Evolutionary conservation across 2,329 filamentous ascomycete genomes (phyloP).

Genomic region (Fusarium sublunatum): DNA sequence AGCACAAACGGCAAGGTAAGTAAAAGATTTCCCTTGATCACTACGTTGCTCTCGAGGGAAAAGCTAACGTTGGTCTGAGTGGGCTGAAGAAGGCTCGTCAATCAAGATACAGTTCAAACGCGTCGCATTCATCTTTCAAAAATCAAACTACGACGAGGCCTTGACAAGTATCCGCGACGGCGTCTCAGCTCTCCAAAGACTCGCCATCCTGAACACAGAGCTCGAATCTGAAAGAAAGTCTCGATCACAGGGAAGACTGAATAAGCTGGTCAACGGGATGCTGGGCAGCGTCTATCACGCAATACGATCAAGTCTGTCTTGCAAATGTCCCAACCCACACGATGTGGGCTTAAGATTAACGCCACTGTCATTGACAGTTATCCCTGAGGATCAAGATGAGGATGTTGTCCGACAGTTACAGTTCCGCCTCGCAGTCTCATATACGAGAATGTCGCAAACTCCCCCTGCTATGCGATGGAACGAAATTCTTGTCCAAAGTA

Average conservation of each 20-base stretch:
- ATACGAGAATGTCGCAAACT: accelerated
- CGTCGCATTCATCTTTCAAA: neutral
- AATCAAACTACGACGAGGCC: neutral
- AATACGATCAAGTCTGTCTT: accelerated
- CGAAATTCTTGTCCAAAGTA: neutral
- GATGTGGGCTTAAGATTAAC: neutral
- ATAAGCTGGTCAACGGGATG: neutral
- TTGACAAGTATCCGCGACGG: neutral
- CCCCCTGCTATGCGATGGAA: neutral
- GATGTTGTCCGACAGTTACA: constrained; percentile 1
- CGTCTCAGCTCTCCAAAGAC: neutral
- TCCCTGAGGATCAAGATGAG: neutral
- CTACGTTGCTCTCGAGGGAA: no score
- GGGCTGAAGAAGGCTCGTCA: accelerated
- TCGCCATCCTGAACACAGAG: neutral
- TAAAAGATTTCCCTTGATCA: no score
- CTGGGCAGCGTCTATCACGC: neutral
- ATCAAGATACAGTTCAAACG: neutral
- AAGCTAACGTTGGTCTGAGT: neutral
- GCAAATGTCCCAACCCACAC: neutral
- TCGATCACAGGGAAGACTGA: neutral
- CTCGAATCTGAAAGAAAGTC: neutral
- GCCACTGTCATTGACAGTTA: accelerated
- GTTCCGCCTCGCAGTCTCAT: neutral
- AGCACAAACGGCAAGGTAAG: neutral